Base-by-base conservation (phyloP, 768 basidiomycete species). In the Auricularia sp. region DNA sequence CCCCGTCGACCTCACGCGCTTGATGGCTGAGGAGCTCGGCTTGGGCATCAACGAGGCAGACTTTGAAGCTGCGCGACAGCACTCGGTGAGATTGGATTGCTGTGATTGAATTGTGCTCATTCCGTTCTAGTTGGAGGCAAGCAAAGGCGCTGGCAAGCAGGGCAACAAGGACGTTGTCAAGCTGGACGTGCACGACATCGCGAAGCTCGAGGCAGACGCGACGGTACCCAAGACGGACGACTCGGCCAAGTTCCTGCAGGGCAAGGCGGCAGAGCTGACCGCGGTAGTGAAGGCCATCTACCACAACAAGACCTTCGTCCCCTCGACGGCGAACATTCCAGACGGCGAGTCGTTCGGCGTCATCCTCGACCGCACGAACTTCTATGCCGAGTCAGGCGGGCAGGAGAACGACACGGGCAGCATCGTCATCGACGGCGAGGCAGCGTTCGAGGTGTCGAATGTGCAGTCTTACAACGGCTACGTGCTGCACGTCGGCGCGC, bases 371-470 rank as follows among this genome's bases (percentile, higher is more conserved):
- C 83, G 83, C 56, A 98, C 97, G 3, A 93, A 88, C 77, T 98
- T 98, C 76, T 99, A 99, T 67, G 95, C 97, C 6, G 97, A 99
- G 77, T 83, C 93, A 43, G 97, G 97, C 70, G 97, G 97, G 34
- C 97, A 99, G 73, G 96, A 98, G 76, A 86, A 91, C 70, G 97
- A 99, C 73, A 98, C 92, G 0, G 97, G 97, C 63, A 91, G 88
- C 69, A 91, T 99, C 67, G 86, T 93, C 34, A 89, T 98, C 62
- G 96, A 97, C 67, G 95, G 88, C 51, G 79, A 85, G 66, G 87
- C 91, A 39, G 93, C 97, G 74, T 99, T 98, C 73, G 87, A 91
- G 72, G 97, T 99, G 61, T 84, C 84, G 58, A 90, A 98, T 70
- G 94, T 96, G 7, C 96, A 98, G 74, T 86, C 86, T 3, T 98